A percentile compares a stretch with the other conserved stretches of the same genome.
Evolutionary conservation across 2,329 filamentous ascomycete genomes (phyloP).

Genomic region (Curvularia verruculosa): DNA sequence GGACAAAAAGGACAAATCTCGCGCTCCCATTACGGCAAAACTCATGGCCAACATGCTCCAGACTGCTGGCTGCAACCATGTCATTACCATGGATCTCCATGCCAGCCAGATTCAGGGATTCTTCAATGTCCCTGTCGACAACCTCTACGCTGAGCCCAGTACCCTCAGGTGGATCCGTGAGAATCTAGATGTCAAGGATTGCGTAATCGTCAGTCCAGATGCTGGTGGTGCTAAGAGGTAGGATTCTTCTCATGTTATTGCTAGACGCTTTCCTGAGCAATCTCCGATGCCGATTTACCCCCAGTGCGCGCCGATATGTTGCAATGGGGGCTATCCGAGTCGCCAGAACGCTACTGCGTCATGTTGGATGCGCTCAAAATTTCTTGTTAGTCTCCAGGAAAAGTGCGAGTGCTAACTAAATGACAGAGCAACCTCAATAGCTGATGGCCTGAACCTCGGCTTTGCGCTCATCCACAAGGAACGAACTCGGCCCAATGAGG

Average conservation of each 20-base stretch:
- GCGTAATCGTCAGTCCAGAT: slow-evolving; percentile 93
- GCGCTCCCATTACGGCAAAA: slow-evolving; percentile 95
- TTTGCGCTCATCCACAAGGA: slow-evolving; percentile 98
- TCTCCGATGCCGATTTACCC: neutral
- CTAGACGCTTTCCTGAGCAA: neutral
- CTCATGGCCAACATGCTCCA: slow-evolving; percentile 98
- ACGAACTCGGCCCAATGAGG: slow-evolving; percentile 86
- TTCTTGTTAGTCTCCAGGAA: slow-evolving; percentile 2
- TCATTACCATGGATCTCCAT: slow-evolving; percentile 96
- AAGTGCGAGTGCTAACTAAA: slow-evolving; percentile 22
- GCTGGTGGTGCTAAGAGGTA: slow-evolving; percentile 91
- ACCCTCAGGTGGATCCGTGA: slow-evolving; percentile 90
- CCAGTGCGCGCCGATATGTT: neutral
- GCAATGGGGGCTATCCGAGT: slow-evolving; percentile 1
- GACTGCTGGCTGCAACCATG: slow-evolving; percentile 88
- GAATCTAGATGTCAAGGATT: slow-evolving; percentile 80
- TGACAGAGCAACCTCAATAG: slow-evolving; percentile 81
- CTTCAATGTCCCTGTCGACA: slow-evolving; percentile 82
- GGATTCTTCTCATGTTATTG: slow-evolving; percentile 19
- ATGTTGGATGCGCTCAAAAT: slow-evolving; percentile 4
- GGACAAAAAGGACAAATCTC: slow-evolving; percentile 96
- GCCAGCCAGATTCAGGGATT: slow-evolving; percentile 95
- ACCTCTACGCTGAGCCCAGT: slow-evolving; percentile 92
- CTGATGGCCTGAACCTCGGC: slow-evolving; percentile 84
- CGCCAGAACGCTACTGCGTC: neutral